Evolutionary conservation across 2,329 filamentous ascomycete species (phyloP).

Genomic region (Trichoderma sp.): DNA sequence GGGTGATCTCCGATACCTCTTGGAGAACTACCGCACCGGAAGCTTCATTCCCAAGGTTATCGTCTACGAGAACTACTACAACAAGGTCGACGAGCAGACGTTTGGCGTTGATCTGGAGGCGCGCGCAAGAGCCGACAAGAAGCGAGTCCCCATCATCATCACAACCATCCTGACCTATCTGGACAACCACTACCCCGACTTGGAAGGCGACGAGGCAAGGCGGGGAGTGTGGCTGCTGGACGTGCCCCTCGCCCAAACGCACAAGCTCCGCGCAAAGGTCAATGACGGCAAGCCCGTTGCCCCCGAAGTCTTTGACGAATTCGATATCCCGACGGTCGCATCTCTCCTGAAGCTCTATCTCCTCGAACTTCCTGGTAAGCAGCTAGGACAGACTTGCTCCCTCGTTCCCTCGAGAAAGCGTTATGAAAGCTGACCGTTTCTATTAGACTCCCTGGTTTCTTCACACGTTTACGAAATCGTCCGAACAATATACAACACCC

Average conservation of each 20-base stretch:
- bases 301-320: conserved; percentile 77
- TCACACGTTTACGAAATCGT: conserved; percentile 99
- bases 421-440: not conserved
- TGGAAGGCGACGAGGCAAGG: conserved; percentile 92
- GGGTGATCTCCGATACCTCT: conserved; percentile 85
- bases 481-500: conserved; percentile 91
- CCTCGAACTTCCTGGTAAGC: conserved; percentile 85
- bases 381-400: not conserved
- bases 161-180: conserved; percentile 93
- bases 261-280: conserved; percentile 78
- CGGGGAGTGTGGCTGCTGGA: conserved; percentile 93
- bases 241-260: conserved; percentile 80
- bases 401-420: not conserved
- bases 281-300: conserved; percentile 85
- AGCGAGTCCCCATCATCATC: conserved; percentile 89
- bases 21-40: conserved; percentile 96
- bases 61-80: conserved; percentile 99
- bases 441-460: conserved; percentile 91
- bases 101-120: conserved; percentile 98
- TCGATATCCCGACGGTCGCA: conserved; percentile 91
- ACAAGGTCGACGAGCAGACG: conserved; percentile 94
- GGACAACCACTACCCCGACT: conserved; percentile 94
- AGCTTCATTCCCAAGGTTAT: conserved; percentile 88
- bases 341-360: conserved; percentile 92
- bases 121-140: conserved; percentile 87